phyloP scores from a whole-genome alignment of 208 protist species.

The Wallacemonas rigidus region DNA sequence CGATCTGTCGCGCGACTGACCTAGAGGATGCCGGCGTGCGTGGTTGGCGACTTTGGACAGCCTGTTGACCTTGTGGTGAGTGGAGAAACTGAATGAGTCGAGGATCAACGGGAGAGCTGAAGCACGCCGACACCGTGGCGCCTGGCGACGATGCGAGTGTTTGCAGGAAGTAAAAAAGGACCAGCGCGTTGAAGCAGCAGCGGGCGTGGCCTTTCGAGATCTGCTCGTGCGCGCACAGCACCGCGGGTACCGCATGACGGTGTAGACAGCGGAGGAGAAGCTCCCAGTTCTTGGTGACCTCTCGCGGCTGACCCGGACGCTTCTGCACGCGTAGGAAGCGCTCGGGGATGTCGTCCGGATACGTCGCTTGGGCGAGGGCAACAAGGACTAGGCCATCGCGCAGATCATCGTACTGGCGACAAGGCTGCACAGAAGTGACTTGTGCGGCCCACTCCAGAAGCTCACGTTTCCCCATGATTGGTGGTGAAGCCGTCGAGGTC shows the following conservation, averaged over 20 bases:
- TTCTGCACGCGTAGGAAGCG: conserved; percentile 30
- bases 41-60: conserved; percentile 24
- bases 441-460: conserved; percentile 54
- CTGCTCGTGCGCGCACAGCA: conserved; percentile 42
- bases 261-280: conserved; percentile 39
- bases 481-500: background rate
- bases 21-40: background rate
- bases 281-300: conserved; percentile 51
- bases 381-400: conserved; percentile 63
- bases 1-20: background rate
- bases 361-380: conserved; percentile 34
- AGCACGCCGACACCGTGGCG: conserved; percentile 57
- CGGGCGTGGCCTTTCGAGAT: conserved; percentile 47
- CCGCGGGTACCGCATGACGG: conserved; percentile 39
- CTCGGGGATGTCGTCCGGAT: conserved; percentile 27
- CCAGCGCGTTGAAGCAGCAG: conserved; percentile 69
- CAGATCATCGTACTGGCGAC: conserved; percentile 58
- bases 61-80: conserved; percentile 44
- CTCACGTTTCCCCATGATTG: conserved; percentile 45
- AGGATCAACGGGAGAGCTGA: conserved; percentile 59
- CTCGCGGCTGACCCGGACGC: conserved; percentile 33
- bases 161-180: conserved; percentile 73
- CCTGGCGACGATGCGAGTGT: conserved; percentile 23
- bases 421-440: conserved; percentile 39
- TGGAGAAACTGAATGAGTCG: conserved; percentile 62